phyloP scores from a whole-genome alignment of 2,329 filamentous ascomycete genomes.

The Ophiostoma montium region DNA sequence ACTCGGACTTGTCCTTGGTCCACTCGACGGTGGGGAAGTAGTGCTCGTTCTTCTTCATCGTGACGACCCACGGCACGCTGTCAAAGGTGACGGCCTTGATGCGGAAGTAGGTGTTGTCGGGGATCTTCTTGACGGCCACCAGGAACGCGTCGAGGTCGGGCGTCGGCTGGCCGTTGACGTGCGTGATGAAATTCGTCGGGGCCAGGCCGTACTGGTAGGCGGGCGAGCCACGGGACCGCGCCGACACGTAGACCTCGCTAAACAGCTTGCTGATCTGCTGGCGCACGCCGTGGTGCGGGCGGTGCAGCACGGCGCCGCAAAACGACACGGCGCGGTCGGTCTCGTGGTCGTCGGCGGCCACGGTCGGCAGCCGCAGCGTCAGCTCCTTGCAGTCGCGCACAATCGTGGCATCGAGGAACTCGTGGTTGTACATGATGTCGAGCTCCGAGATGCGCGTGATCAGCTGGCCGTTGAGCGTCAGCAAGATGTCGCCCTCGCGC shows the following conservation, averaged over 20 bases:
- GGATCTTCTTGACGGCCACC: slow-evolving; percentile 68
- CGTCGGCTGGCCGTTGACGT: slow-evolving; percentile 81
- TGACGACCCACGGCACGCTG: slow-evolving; percentile 97
- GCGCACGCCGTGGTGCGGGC: slow-evolving; percentile 87
- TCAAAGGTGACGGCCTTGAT: slow-evolving; percentile 97
- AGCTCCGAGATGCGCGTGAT: slow-evolving; percentile 88
- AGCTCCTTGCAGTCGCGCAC: slow-evolving; percentile 75
- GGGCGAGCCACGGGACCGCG: slow-evolving; percentile 67
- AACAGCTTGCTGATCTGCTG: slow-evolving; percentile 96
- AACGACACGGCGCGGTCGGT: slow-evolving; percentile 87
- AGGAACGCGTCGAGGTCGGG: slow-evolving; percentile 72
- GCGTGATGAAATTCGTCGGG: slow-evolving; percentile 94
- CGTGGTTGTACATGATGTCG: slow-evolving; percentile 90
- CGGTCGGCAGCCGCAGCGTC: slow-evolving; percentile 63
- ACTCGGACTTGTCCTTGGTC: slow-evolving; percentile 46
- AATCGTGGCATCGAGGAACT: slow-evolving; percentile 68
- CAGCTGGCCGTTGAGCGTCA: slow-evolving; percentile 80
- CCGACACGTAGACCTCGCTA: slow-evolving; percentile 90
- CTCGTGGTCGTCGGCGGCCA: slow-evolving; percentile 79
- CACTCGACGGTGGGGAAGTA: slow-evolving; percentile 67
- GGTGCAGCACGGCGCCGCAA: slow-evolving; percentile 85
- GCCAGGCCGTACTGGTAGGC: slow-evolving; percentile 84
- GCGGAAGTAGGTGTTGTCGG: slow-evolving; percentile 96
- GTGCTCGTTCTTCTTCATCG: slow-evolving; percentile 99
- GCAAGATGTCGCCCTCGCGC: slow-evolving; percentile 79